A percentile compares a stretch with the other conserved stretches of the same genome.
phyloP scores from a whole-genome alignment of 2,329 filamentous ascomycete species.

The Scedosporium dehoogii region DNA sequence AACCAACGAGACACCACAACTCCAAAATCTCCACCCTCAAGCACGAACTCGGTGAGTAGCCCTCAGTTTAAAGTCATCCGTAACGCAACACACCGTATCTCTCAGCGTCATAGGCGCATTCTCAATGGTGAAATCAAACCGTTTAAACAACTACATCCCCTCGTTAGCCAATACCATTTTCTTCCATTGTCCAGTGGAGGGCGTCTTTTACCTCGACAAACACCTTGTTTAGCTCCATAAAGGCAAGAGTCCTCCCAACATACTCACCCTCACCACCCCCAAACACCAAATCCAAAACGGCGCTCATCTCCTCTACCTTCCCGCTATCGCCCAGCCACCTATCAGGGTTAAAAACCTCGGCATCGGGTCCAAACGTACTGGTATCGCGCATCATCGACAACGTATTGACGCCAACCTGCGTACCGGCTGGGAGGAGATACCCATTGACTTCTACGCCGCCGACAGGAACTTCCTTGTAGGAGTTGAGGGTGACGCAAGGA shows the following conservation, averaged over 20 bases:
- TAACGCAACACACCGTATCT: neutral
- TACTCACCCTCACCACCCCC: constrained; percentile 31
- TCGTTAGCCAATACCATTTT: neutral
- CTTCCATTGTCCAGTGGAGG: neutral
- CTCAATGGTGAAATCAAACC: neutral
- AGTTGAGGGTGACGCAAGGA: constrained; percentile 20
- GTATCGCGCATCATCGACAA: constrained; percentile 28
- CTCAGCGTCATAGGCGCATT: neutral
- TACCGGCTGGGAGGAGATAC: constrained; percentile 34
- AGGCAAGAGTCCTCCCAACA: constrained; percentile 32
- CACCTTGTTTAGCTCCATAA: constrained; percentile 33
- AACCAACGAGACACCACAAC: no score
- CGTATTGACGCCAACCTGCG: constrained; percentile 30
- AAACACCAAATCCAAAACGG: constrained; percentile 31
- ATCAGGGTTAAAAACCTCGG: constrained; percentile 34
- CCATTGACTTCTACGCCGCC: constrained; percentile 28
- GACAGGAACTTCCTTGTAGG: constrained; percentile 22
- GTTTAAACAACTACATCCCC: neutral
- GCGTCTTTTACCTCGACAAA: constrained; percentile 25
- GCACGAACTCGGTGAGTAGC: neutral
- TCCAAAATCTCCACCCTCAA: no score
- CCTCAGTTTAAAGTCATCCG: neutral
- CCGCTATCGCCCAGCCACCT: constrained; percentile 33
- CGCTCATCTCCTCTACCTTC: constrained; percentile 23
- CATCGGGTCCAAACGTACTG: constrained; percentile 26